Conservation (phyloP, 352 stramenopile species). For the Globisporangium parvum region DNA sequence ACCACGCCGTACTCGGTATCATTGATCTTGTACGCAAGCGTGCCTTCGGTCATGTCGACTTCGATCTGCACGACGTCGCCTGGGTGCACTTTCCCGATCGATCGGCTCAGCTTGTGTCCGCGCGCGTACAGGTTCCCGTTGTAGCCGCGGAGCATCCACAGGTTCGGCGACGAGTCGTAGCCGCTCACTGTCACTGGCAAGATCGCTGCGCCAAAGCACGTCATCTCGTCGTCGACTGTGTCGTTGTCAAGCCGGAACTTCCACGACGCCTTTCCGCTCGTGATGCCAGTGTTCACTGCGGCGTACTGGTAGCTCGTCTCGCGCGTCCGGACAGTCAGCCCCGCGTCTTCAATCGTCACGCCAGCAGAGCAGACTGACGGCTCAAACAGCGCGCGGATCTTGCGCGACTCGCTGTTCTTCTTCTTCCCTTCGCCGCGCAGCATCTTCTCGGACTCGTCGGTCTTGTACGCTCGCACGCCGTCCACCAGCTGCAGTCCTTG, state of each 20-base stretch:
- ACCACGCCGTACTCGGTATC: constrained; percentile 82
- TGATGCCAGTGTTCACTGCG: constrained; percentile 73
- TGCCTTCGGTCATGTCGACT: constrained; percentile 85
- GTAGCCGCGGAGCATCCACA: constrained; percentile 91
- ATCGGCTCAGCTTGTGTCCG: constrained; percentile 79
- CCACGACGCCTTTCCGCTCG: constrained; percentile 77
- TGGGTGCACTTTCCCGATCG: constrained; percentile 86
- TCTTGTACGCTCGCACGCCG: constrained; percentile 40
- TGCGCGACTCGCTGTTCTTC: constrained; percentile 50
- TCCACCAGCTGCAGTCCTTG: constrained; percentile 36
- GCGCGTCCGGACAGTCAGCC: constrained; percentile 63
- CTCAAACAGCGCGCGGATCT: constrained; percentile 75
- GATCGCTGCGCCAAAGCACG: constrained; percentile 87
- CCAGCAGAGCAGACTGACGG: constrained; percentile 69
- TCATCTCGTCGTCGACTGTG: constrained; percentile 90
- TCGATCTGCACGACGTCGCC: constrained; percentile 85
- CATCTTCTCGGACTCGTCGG: constrained; percentile 32
- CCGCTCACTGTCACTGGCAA: constrained; percentile 83
- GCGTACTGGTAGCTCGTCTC: constrained; percentile 88
- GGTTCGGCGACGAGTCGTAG: constrained; percentile 87
- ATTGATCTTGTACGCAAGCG: constrained; percentile 87
- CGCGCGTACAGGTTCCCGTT: constrained; percentile 89
- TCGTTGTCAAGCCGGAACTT: constrained; percentile 86
- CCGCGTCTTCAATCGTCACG: constrained; percentile 73
- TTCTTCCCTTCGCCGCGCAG: constrained; percentile 33